A percentile compares a stretch with the other conserved stretches of the same genome.
Conservation (phyloP, 1,284 basidiomycete species). For the Lignosus rhinocerotis region DNA sequence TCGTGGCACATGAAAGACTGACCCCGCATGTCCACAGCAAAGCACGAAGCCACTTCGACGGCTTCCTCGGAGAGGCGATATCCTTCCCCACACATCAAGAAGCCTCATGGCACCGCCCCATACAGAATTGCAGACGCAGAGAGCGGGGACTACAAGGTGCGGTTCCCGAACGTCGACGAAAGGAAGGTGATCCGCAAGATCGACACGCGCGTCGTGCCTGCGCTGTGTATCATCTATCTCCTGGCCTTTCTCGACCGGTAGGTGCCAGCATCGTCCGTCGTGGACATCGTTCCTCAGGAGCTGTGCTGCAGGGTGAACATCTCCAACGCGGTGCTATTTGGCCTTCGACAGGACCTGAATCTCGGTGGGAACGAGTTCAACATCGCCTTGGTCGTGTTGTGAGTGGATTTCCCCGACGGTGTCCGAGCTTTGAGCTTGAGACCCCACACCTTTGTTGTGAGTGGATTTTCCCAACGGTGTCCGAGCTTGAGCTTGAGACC, state of each 20-base stretch:
- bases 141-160: conserved; percentile 22
- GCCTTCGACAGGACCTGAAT: conserved; percentile 32
- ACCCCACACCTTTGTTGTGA: conserved; percentile 27
- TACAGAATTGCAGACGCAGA: conserved; percentile 5
- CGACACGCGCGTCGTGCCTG: conserved; percentile 32
- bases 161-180: conserved; percentile 28
- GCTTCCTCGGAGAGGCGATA: conserved; percentile 10
- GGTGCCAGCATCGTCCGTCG: not conserved
- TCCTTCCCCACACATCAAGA: conserved; percentile 18
- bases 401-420: conserved; percentile 4
- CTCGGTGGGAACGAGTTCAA: conserved; percentile 33
- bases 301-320: conserved; percentile 31
- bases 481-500: no score
- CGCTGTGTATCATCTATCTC: conserved; percentile 32
- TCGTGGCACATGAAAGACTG: not conserved
- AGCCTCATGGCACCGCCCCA: conserved; percentile 17
- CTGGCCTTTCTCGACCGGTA: conserved; percentile 37
- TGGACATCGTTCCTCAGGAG: not conserved
- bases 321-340: conserved; percentile 33
- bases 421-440: not conserved
- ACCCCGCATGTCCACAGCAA: not conserved
- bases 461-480: not conserved
- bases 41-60: not conserved
- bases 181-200: conserved; percentile 33
- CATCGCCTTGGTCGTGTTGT: conserved; percentile 35